Percentiles rank a stretch among this genome's conserved stretches.
Evolutionary conservation across 2,329 filamentous ascomycete species (phyloP).

Genomic region (Trichoderma sp.): DNA sequence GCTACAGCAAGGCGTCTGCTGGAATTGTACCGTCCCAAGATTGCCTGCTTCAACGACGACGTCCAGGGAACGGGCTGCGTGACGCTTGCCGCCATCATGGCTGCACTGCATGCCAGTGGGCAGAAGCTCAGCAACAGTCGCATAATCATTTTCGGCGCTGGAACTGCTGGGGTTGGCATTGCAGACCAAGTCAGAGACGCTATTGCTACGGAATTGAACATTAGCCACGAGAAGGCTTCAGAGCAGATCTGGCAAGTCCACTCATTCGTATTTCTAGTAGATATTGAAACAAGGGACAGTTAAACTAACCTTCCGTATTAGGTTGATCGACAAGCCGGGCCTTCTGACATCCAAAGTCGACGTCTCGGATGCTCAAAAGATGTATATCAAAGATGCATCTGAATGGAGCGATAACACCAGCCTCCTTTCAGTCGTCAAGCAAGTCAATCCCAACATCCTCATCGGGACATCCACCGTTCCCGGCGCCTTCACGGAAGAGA

Average conservation of each 20-base stretch:
- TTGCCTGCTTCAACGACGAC: conserved; percentile 88
- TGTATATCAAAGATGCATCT: conserved; percentile 60
- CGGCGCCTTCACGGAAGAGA: conserved; percentile 69
- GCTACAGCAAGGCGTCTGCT: conserved; percentile 64
- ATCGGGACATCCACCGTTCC: conserved; percentile 81
- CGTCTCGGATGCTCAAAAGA: conserved; percentile 63
- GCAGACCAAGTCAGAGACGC: conserved; percentile 81
- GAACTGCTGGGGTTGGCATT: conserved; percentile 79
- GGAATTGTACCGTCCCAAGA: conserved; percentile 68
- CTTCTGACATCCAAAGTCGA: conserved; percentile 64
- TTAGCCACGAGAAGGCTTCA: conserved; percentile 68
- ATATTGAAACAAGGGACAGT: neutral
- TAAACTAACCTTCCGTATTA: conserved; percentile 29
- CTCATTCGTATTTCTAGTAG: too few species aligned
- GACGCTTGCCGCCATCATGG: conserved; percentile 76
- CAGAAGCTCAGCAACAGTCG: conserved; percentile 65
- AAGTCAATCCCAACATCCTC: conserved; percentile 74
- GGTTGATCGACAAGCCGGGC: conserved; percentile 79
- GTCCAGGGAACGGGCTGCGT: conserved; percentile 88
- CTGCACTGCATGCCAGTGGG: conserved; percentile 66
- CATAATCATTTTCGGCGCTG: conserved; percentile 75
- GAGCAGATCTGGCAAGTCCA: conserved; percentile 69
- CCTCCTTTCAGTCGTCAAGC: conserved; percentile 64
- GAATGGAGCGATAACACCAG: conserved; percentile 60
- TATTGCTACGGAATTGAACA: conserved; percentile 64